These are phyloP conservation scores for Sporothrix mexicana DNA, from an alignment of 2,329 filamentous ascomycete genomes.

Conservation along the genomic window DNA sequence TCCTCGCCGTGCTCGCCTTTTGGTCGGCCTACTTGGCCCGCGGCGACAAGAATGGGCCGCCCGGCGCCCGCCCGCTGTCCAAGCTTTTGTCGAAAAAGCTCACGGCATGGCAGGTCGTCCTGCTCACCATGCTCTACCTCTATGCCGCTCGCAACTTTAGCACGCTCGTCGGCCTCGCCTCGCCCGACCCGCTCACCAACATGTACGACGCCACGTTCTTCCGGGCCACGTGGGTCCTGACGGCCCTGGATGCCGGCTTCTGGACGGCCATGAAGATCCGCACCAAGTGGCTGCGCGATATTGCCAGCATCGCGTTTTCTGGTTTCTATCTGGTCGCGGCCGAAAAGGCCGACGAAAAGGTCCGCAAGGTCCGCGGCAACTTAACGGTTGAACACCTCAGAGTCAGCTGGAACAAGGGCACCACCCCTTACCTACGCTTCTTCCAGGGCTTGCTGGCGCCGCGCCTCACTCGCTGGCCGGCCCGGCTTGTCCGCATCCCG, in stretches of 20 bases:
- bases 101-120: slow-evolving; percentile 87
- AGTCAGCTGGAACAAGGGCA: slow-evolving; percentile 94
- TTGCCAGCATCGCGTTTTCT: slow-evolving; percentile 83
- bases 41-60: slow-evolving; percentile 90
- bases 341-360: slow-evolving; percentile 95
- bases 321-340: slow-evolving; percentile 91
- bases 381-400: slow-evolving; percentile 90
- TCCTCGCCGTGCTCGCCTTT: slow-evolving; percentile 87
- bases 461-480: slow-evolving; percentile 78
- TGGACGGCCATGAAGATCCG: slow-evolving; percentile 97
- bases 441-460: slow-evolving; percentile 76
- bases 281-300: slow-evolving; percentile 76
- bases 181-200: slow-evolving; percentile 90
- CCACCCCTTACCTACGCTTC: slow-evolving; percentile 80
- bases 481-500: slow-evolving; percentile 82
- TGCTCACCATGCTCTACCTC: slow-evolving; percentile 86
- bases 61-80: slow-evolving; percentile 72
- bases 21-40: slow-evolving; percentile 85
- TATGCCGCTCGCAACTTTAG: slow-evolving; percentile 93
- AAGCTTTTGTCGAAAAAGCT: slow-evolving; percentile 70
- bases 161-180: slow-evolving; percentile 87
- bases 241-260: slow-evolving; percentile 92
- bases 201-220: slow-evolving; percentile 94
- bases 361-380: slow-evolving; percentile 83
- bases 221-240: slow-evolving; percentile 94